Evolutionary conservation across 108 stramenopile species (phyloP).

Genomic region (Poteriospumella lacustris): DNA sequence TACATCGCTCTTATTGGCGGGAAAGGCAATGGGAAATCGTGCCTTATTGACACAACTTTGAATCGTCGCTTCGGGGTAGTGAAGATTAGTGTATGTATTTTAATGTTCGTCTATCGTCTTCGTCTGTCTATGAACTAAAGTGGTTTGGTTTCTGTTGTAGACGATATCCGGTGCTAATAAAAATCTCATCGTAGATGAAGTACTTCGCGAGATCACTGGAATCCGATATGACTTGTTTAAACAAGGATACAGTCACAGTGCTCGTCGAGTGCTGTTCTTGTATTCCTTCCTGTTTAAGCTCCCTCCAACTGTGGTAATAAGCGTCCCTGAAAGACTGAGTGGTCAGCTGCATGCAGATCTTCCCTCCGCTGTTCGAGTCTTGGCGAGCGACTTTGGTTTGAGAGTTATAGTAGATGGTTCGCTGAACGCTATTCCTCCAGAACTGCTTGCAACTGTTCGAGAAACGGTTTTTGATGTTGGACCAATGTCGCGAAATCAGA

Average conservation of each 20-base stretch:
- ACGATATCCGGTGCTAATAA: not conserved
- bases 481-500: slow-evolving; percentile 4
- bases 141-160: not conserved
- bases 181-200: not conserved
- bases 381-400: not conserved
- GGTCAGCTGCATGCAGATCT: not conserved
- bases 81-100: not conserved
- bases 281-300: not conserved
- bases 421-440: slow-evolving; percentile 12
- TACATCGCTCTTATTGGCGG: not conserved
- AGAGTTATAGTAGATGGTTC: slow-evolving; percentile 17
- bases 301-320: not conserved
- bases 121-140: not conserved
- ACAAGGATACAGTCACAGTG: not conserved
- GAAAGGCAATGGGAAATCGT: not conserved
- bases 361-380: not conserved
- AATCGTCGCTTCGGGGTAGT: not conserved
- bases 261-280: too few species aligned
- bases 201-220: not conserved
- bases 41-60: not conserved
- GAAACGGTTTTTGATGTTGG: slow-evolving; percentile 12
- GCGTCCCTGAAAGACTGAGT: not conserved
- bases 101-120: not conserved
- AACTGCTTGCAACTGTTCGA: slow-evolving; percentile 9
- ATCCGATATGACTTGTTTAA: not conserved